Evolutionary conservation across 2,329 filamentous ascomycete species (phyloP).

Genomic region (Pochonia chlamydosporia): DNA sequence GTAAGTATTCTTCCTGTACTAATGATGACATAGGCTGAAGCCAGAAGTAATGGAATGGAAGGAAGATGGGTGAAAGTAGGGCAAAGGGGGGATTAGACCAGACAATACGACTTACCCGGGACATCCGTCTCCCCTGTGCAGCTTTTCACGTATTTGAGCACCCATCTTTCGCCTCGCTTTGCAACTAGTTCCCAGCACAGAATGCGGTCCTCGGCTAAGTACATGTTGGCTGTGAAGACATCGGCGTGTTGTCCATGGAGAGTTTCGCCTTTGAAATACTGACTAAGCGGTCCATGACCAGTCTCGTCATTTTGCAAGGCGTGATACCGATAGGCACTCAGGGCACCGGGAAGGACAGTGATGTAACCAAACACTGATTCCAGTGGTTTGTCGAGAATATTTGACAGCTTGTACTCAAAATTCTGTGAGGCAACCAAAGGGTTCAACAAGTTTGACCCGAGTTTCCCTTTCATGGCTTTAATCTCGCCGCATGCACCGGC

Average conservation of each 20-base stretch:
- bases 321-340: constrained; percentile 93
- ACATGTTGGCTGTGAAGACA: constrained; percentile 97
- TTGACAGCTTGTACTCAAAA: constrained; percentile 99
- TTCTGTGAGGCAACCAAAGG: constrained; percentile 95
- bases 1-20: too few species aligned
- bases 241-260: constrained; percentile 93
- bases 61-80: not conserved
- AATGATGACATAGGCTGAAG: too few species aligned
- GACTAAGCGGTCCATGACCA: constrained; percentile 88
- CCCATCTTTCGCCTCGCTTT: constrained; percentile 91
- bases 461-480: constrained; percentile 89
- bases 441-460: constrained; percentile 78
- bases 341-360: constrained; percentile 87
- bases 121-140: constrained; percentile 98
- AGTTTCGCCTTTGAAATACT: constrained; percentile 99
- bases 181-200: constrained; percentile 93
- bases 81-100: not conserved
- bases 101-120: constrained; percentile 60
- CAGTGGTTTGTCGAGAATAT: constrained; percentile 94
- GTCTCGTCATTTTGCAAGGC: constrained; percentile 95
- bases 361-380: constrained; percentile 99
- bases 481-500: constrained; percentile 97
- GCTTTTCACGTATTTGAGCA: constrained; percentile 94
- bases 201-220: constrained; percentile 83
- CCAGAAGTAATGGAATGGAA: not conserved